Base-by-base conservation (phyloP, 768 basidiomycete species). In the Mrakia hoshinonis region DNA sequence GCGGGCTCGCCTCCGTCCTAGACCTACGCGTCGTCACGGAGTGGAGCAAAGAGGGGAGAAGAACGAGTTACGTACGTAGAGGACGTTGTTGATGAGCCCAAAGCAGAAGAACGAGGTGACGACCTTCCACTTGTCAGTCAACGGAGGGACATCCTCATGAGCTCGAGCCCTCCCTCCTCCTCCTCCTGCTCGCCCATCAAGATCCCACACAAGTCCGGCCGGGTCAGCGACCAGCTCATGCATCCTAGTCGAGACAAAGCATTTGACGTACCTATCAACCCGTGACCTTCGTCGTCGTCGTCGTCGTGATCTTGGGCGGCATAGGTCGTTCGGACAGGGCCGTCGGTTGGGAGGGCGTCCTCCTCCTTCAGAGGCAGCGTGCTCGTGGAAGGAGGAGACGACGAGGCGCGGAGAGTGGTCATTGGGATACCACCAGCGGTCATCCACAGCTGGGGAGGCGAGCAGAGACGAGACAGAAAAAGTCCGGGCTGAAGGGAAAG, bases 81-180 rank as follows among this genome's bases (percentile, higher is more conserved):
- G 43, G 18, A 68, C 67, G 34, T 71, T 71, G 63, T 71, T 71
- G 43, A 71, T 66, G 26, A 71, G 34, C 12, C 70, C 70, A 38
- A 71, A 71, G 34, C 49, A 36, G 55, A 71, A 71, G 54, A 71
- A 71, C 1, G 54, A 47, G 26, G 54, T 58, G 0, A 65, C 43
- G 15, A 71, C 51, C 12, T 39, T 54, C 70, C 70, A 71, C 26
- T 43, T 64, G 20, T 18, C 52, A 18, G 66, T 52, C 29, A 3
- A 6, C 12, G 29, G 11, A 29, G 31, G 58, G 36, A 20, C 58
- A 22, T 34, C 31, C 34, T 38, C 58, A 12, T 20, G 20, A 12
- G 55, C 15, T 12, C 55, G 55, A 58, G 55, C 29, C 36, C 29
- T 20, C 22, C 34, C 5, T 26, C 34, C 15, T 38, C 58, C 58